Evolutionary conservation across 225 moss, liverwort and hornwort species (phyloP), one percentile per base, ranked within the genome.

Genomic region (Polytrichum formosum): DNA sequence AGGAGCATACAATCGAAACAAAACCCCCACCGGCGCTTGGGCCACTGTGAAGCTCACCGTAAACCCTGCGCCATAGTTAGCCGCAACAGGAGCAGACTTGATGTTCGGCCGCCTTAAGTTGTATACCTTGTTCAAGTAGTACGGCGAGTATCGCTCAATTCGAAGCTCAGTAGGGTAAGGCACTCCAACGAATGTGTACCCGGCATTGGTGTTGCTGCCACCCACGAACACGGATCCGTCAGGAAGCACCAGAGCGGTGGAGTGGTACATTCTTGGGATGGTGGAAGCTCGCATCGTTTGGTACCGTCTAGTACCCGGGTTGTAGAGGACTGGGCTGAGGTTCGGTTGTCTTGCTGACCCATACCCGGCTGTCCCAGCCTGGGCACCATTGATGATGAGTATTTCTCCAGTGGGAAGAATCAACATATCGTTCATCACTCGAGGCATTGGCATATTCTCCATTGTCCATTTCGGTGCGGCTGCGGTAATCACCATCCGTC

Each of bases 1-100:
- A 5, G 91, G 85, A 1, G 83, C 85, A 0, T 88, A 84, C 37
- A 91, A 46, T 67, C 70, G 85, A 9, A 91, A 79, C 28, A 53
- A 74, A 5, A 82, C 76, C 9, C 65, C 73, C 3, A 2, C 18
- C 2, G 22, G 30, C 0, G 37, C 30, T 1, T 67, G 28, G 5
- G 59, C 25, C 53, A 89, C 65, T 0, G 61, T 67, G 67, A 84
- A 76, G 0, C 74, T 62, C 2, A 88, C 79, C 18, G 8, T 61
- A 67, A 90, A 81, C 19, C 37, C 68, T 0, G 6, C 10, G 0
- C 85, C 82, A 2, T 83, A 82, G 2, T 2, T 7, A 0, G 10
- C 55, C 6, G 18, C 53, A 53, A 1, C 20, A 7, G 28, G 58
- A 58, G 21, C 20, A 9, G 6, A 20, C 6, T 20, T 22, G 23